These are phyloP conservation scores for Chlamydomonas schloesseri DNA, from an alignment of 139 green algal species.

Conservation along the genomic window DNA sequence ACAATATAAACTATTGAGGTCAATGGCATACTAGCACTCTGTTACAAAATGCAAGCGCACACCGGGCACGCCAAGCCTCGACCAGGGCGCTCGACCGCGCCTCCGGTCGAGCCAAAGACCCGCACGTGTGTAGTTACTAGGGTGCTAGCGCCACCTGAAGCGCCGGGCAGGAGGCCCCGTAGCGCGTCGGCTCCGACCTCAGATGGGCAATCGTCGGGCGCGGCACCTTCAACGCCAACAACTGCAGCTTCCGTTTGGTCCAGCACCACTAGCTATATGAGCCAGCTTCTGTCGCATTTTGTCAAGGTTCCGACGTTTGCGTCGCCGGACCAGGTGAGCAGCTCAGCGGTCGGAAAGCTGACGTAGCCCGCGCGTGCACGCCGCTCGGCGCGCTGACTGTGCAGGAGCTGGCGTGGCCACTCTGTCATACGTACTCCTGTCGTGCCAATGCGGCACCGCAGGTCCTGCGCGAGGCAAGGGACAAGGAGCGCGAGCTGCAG, in stretches of 20 bases:
- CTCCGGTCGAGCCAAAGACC: no score
- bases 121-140: not conserved
- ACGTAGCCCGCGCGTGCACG: not conserved
- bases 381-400: not conserved
- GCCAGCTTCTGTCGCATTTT: conserved; percentile 19
- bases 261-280: conserved; percentile 3
- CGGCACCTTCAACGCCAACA: not conserved
- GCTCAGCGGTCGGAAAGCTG: not conserved
- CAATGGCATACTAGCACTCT: no score
- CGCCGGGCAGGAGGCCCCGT: conserved; percentile 8
- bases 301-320: not conserved
- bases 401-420: not conserved
- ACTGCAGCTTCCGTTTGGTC: not conserved
- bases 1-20: no score
- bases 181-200: not conserved
- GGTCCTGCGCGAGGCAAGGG: conserved; percentile 39
- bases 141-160: conserved; percentile 22
- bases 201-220: not conserved
- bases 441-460: not conserved
- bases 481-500: conserved; percentile 37
- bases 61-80: no score
- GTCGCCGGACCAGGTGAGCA: not conserved
- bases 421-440: not conserved
- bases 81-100: no score
- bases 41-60: no score